Evolutionary conservation across 108 stramenopile species (phyloP), one percentile per base, ranked within the genome.

Genomic region (Cyclotella atomus): DNA sequence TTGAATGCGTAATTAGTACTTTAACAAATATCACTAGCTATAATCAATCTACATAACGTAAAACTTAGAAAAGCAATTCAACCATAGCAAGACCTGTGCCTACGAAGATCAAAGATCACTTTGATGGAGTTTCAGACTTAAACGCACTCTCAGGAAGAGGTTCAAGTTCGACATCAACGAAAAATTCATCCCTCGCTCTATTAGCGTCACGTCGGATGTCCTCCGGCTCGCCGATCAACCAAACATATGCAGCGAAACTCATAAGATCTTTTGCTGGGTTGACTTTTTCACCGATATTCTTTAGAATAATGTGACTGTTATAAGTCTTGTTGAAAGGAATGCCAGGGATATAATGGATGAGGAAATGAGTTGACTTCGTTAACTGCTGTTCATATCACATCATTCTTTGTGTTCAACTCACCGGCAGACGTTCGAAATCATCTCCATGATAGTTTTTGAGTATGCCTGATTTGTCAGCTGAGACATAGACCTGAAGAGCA

Each of bases 171-270:
- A 83, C 84, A 30, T 82, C 82, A 4, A 84, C 79, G 6, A 62
- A 43, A 44, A 83, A 85, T 52, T 82, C 76, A 8, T 83, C 77
- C 45, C 77, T 77, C 0, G 82, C 84, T 17, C 46, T 50, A 19
- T 65, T 60, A 23, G 81, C 82, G 61, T 85, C 84, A 32, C 73
- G 54, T 52, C 65, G 69, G 8, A 85, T 75, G 57, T 81, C 80
- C 25, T 83, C 77, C 15, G 41, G 54, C 30, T 85, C 64, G 28
- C 84, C 84, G 71, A 85, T 79, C 4, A 85, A 55, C 84, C 84
- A 85, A 2, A 82, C 73, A 63, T 68, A 85, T 0, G 81, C 84
- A 54, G 77, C 73, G 69, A 82, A 85, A 0, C 68, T 70, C 73
- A 79, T 79, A 8, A 85, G 45, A 23, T 85, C 77, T 49, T n/a